phyloP scores from a whole-genome alignment of 75 land plant species.

The Gnetum montanum region DNA sequence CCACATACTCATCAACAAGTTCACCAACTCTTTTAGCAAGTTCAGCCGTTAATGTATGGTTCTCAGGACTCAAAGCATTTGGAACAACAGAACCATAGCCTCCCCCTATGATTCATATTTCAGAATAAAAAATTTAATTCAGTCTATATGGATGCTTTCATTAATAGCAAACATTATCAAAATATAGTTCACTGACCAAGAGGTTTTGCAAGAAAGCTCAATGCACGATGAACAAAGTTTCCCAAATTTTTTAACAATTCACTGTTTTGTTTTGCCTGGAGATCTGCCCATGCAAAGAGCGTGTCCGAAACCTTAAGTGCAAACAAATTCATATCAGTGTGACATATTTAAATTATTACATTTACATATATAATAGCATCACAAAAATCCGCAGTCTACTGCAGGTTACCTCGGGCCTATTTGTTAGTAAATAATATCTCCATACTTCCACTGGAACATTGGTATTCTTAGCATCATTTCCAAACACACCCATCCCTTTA shows the following conservation, averaged over 20 bases:
- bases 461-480: slow-evolving; percentile 91
- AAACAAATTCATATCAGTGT: too few relatives aligned
- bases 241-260: slow-evolving; percentile 88
- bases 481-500: slow-evolving; percentile 93
- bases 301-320: slow-evolving; percentile 78
- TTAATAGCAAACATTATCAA: not conserved
- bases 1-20: slow-evolving; percentile 63
- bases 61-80: slow-evolving; percentile 55
- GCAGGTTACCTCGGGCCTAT: slow-evolving; percentile 83
- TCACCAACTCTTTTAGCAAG: slow-evolving; percentile 48
- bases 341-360: too few relatives aligned
- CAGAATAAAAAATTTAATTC: too few relatives aligned
- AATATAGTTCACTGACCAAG: slow-evolving; percentile 29
- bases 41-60: slow-evolving; percentile 42
- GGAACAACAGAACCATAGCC: slow-evolving; percentile 88
- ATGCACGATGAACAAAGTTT: slow-evolving; percentile 76
- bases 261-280: slow-evolving; percentile 85
- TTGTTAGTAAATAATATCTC: slow-evolving; percentile 90
- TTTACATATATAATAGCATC: not conserved
- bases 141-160: too few relatives aligned
- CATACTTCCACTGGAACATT: slow-evolving; percentile 85
- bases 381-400: not conserved
- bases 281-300: slow-evolving; percentile 81
- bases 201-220: slow-evolving; percentile 88
- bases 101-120: slow-evolving; percentile 48